These are phyloP conservation scores for Pulveroboletus sp. DNA, from an alignment of 768 basidiomycete species.

Conservation along the genomic window DNA sequence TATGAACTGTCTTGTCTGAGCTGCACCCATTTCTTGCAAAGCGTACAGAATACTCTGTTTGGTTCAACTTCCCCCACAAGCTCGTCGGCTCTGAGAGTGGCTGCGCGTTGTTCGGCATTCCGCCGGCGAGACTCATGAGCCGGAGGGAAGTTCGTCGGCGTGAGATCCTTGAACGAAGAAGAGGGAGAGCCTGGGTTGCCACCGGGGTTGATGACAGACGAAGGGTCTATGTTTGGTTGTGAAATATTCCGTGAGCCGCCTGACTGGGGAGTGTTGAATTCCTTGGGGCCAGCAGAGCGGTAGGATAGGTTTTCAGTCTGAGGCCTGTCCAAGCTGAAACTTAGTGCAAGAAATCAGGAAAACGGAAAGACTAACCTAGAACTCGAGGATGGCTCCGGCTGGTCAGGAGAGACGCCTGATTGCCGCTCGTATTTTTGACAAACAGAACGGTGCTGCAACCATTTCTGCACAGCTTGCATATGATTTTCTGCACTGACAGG, in stretches of 20 bases:
- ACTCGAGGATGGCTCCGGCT: conserved; percentile 22
- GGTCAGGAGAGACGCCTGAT: conserved; percentile 8
- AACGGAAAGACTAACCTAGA: conserved; percentile 16
- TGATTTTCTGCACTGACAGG: conserved; percentile 57
- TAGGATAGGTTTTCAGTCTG: conserved; percentile 26
- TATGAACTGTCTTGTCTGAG: conserved; percentile 73
- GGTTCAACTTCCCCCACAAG: conserved; percentile 70
- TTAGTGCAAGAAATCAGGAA: conserved; percentile 3
- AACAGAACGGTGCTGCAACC: conserved; percentile 57
- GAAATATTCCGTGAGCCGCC: conserved; percentile 20
- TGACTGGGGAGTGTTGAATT: conserved; percentile 17
- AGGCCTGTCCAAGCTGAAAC: conserved; percentile 6
- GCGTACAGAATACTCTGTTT: conserved; percentile 65
- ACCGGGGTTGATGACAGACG: conserved; percentile 12
- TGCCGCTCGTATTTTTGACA: conserved; percentile 41
- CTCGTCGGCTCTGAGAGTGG: conserved; percentile 60
- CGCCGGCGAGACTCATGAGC: conserved; percentile 64
- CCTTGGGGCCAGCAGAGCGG: conserved; percentile 27
- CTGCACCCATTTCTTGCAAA: conserved; percentile 83
- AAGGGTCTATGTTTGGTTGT: conserved; percentile 8
- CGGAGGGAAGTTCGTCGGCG: conserved; percentile 52
- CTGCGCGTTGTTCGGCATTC: conserved; percentile 77
- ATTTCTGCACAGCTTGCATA: conserved; percentile 55
- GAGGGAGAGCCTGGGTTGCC: conserved; percentile 28
- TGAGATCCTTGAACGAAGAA: conserved; percentile 53